Evolutionary conservation across 495 filamentous ascomycete species (phyloP).

Genomic region (Lepraria neglecta): DNA sequence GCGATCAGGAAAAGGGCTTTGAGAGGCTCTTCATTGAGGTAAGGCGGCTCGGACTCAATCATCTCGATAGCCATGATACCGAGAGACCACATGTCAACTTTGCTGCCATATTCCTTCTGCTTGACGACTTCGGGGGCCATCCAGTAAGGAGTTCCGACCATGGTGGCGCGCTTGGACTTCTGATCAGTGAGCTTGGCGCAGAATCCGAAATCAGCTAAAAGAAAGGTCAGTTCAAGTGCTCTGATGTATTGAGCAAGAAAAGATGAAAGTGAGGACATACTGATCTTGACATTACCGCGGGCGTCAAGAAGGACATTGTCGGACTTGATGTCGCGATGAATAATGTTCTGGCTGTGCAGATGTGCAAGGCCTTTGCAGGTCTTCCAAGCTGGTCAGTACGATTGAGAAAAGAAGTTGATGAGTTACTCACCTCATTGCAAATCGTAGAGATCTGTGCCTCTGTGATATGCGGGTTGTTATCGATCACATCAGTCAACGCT

Average conservation of each 20-base stretch:
- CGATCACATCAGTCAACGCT: conserved; percentile 95
- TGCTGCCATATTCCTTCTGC: conserved; percentile 96
- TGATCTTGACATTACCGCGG: conserved; percentile 95
- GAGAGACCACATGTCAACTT: conserved; percentile 98
- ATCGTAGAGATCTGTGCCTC: conserved; percentile 98
- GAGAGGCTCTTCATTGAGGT: conserved; percentile 94
- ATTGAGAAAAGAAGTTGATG: not conserved
- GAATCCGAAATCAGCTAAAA: conserved; percentile 91
- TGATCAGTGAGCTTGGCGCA: conserved; percentile 97
- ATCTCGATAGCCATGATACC: conserved; percentile 99
- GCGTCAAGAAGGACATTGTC: conserved; percentile 95
- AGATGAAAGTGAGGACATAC: conserved; percentile 46
- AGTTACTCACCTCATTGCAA: conserved; percentile 71
- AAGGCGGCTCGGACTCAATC: conserved; percentile 97
- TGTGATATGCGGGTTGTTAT: conserved; percentile 83
- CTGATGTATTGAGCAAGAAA: not conserved
- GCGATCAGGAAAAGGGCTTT: conserved; percentile 97
- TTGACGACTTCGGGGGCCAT: conserved; percentile 99
- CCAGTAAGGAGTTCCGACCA: conserved; percentile 99
- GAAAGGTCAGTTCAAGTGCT: conserved; percentile 32
- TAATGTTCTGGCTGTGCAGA: conserved; percentile 90
- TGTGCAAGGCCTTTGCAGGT: conserved; percentile 94
- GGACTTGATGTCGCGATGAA: conserved; percentile 98
- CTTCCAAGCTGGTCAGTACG: conserved; percentile 46
- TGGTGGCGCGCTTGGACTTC: conserved; percentile 94